Conservation (phyloP, 2,329 filamentous ascomycete species). For the Penicillium sp. region DNA sequence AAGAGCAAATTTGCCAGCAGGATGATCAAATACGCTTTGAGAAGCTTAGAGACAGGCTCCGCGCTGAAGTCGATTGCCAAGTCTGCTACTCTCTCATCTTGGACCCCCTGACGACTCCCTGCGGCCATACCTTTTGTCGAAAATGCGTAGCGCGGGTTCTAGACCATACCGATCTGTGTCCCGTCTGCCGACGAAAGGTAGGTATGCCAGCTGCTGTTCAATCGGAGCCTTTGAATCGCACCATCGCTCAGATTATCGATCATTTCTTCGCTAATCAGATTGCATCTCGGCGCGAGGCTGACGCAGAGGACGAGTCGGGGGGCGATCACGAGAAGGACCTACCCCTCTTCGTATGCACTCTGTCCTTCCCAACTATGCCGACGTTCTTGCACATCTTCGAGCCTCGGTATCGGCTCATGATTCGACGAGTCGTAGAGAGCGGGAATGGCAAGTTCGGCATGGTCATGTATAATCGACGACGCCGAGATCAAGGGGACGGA, state of each 20-base stretch:
- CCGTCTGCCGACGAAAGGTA: constrained; percentile 72
- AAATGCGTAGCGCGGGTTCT: constrained; percentile 74
- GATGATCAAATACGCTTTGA: constrained; percentile 44
- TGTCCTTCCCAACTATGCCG: constrained; percentile 79
- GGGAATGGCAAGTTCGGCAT: constrained; percentile 80
- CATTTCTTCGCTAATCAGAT: constrained; percentile 71
- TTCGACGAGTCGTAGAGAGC: constrained; percentile 70
- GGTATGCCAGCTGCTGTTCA: constrained; percentile 54
- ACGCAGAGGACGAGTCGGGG: constrained; percentile 59
- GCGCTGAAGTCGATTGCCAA: constrained; percentile 80
- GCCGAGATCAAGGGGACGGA: constrained; percentile 53
- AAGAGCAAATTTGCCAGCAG: constrained; percentile 3
- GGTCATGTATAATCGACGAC: constrained; percentile 68
- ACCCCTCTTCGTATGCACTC: constrained; percentile 77
- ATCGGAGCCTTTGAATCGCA: constrained; percentile 61
- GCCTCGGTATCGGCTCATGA: constrained; percentile 88
- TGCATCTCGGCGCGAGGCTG: constrained; percentile 57
- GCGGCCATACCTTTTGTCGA: constrained; percentile 87
- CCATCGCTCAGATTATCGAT: constrained; percentile 64
- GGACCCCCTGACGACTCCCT: constrained; percentile 80
- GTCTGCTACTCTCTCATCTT: constrained; percentile 81
- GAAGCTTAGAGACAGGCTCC: constrained; percentile 62
- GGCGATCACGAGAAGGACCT: constrained; percentile 60
- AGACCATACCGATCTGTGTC: constrained; percentile 77
- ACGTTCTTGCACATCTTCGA: constrained; percentile 92